These are phyloP conservation scores for Hyparrhenia diplandra DNA, from an alignment of 176 grass and related monocot species.

Conservation along the genomic window DNA sequence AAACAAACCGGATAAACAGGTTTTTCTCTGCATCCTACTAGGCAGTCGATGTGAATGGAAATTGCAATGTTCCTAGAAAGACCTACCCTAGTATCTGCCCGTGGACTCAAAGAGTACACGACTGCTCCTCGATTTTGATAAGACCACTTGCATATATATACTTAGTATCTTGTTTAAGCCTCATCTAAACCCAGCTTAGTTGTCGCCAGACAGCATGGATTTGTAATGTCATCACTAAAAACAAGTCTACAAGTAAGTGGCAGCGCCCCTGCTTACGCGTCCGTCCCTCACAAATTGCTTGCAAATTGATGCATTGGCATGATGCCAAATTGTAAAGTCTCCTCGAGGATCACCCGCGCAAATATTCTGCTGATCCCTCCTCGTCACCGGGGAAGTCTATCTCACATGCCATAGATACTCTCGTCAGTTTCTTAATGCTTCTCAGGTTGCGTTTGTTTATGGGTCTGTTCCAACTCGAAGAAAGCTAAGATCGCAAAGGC, in stretches of 20 bases:
- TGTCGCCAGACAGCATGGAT: conserved; percentile 6
- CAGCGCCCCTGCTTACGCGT: too few relatives aligned
- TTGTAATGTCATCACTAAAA: neutral
- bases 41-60: neutral
- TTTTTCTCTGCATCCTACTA: too few relatives aligned
- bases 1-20: too few relatives aligned
- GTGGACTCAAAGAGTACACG: neutral
- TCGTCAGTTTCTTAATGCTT: neutral
- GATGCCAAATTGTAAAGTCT: too few relatives aligned
- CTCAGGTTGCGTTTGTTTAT: neutral
- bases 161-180: conserved; percentile 2
- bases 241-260: neutral
- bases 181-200: neutral
- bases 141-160: neutral
- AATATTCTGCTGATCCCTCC: conserved; percentile 27
- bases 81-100: neutral
- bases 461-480: neutral
- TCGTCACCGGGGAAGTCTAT: neutral
- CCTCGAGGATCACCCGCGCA: conserved; percentile 38
- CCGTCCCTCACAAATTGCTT: neutral
- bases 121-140: neutral
- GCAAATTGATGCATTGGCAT: neutral
- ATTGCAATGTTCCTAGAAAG: neutral
- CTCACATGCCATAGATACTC: neutral
- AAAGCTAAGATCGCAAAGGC: neutral